Conservation (phyloP, 2,329 filamentous ascomycete species). For the Amauroascus verrucosus region DNA sequence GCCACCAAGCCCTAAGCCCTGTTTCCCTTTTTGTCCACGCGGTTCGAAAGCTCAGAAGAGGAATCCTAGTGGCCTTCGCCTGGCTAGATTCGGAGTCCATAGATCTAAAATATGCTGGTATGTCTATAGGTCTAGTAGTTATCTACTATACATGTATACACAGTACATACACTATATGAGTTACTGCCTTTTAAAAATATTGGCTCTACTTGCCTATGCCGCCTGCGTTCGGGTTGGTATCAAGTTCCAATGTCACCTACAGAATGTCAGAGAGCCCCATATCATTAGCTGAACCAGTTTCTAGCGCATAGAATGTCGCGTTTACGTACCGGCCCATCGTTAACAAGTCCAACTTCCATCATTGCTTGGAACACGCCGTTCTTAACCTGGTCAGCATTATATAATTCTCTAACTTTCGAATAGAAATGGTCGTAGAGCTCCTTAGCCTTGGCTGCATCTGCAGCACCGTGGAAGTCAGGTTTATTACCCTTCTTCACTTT, state of each 20-base stretch:
- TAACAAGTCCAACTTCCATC: constrained; percentile 94
- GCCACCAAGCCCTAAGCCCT: constrained; percentile 15
- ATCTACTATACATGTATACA: not conserved
- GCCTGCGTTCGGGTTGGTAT: constrained; percentile 28
- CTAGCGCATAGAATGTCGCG: no score
- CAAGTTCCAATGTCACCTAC: constrained; percentile 37
- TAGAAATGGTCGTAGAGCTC: constrained; percentile 78
- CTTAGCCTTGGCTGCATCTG: constrained; percentile 66
- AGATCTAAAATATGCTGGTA: not conserved
- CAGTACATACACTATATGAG: no score
- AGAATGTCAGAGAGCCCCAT: not conserved
- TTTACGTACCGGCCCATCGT: constrained; percentile 53
- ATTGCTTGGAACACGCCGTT: constrained; percentile 97
- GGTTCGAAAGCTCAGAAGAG: not conserved
- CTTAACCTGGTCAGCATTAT: constrained; percentile 66
- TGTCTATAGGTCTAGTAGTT: not conserved
- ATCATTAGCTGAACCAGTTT: no score
- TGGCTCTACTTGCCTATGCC: not conserved
- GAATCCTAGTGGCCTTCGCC: not conserved
- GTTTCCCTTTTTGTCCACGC: not conserved
- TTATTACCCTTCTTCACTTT: constrained; percentile 93
- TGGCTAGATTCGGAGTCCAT: not conserved
- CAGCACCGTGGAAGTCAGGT: constrained; percentile 86
- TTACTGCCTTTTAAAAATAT: no score
- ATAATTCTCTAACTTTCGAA: constrained; percentile 60